A percentile compares a stretch with the other conserved stretches of the same genome.
phyloP scores from a whole-genome alignment of 305 asterid species.

The Fraxinus greggii region DNA sequence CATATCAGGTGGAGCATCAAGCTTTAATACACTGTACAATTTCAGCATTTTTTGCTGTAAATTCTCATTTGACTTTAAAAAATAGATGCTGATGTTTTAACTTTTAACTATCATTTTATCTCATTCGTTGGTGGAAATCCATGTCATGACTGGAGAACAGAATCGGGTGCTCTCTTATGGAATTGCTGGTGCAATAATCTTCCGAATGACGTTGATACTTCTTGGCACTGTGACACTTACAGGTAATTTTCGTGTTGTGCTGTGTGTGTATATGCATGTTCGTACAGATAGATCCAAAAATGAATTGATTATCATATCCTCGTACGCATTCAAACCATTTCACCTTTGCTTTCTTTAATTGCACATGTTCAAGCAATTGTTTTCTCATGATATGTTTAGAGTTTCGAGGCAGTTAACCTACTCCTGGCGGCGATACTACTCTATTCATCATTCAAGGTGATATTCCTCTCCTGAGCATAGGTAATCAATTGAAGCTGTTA shows the following conservation, averaged over 20 bases:
- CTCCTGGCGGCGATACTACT: slow-evolving; percentile 71
- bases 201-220: slow-evolving; percentile 78
- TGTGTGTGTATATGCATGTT: slow-evolving; percentile 19
- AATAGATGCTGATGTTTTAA: slow-evolving; percentile 6
- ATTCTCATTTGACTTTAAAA: slow-evolving; percentile 18
- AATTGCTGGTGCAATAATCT: slow-evolving; percentile 87
- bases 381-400: slow-evolving; percentile 41
- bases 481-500: not conserved
- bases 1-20: slow-evolving; percentile 62
- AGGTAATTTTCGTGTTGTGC: slow-evolving; percentile 49
- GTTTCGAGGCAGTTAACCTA: slow-evolving; percentile 72
- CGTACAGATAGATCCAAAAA: slow-evolving; percentile 4
- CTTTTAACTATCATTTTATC: slow-evolving; percentile 22
- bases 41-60: slow-evolving; percentile 14
- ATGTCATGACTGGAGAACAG: slow-evolving; percentile 37
- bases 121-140: slow-evolving; percentile 9
- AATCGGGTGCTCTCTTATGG: slow-evolving; percentile 89
- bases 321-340: not conserved
- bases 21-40: slow-evolving; percentile 15
- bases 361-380: not conserved
- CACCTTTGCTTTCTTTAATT: slow-evolving; percentile 19
- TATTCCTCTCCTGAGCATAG: slow-evolving; percentile 23
- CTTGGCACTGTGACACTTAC: slow-evolving; percentile 93
- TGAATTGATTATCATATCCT: slow-evolving; percentile 6
- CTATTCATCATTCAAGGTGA: slow-evolving; percentile 89